A percentile compares a stretch with the other conserved stretches of the same genome.
Evolutionary conservation across 2,329 filamentous ascomycete genomes (phyloP).

Genomic region (Penicillium expansum): DNA sequence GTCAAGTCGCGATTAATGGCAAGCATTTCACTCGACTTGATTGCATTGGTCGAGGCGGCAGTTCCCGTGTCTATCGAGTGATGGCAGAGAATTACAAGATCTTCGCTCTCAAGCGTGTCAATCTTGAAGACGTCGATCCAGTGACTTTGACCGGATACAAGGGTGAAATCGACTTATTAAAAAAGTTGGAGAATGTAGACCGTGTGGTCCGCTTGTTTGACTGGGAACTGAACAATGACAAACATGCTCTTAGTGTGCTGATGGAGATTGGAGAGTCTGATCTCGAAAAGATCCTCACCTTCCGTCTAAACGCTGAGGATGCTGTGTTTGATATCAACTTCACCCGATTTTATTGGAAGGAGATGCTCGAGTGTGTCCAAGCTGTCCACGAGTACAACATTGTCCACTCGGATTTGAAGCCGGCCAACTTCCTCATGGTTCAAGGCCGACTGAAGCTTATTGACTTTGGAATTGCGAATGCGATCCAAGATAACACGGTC

Average conservation of each 20-base stretch:
- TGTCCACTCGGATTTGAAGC: conserved; percentile 95
- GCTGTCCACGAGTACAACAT: conserved; percentile 87
- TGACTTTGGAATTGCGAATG: conserved; percentile 97
- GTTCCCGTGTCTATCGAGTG: conserved; percentile 90
- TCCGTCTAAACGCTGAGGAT: conserved; percentile 68
- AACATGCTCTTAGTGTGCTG: conserved; percentile 81
- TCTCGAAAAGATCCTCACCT: conserved; percentile 77
- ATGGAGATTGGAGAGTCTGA: conserved; percentile 98
- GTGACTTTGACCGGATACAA: conserved; percentile 81
- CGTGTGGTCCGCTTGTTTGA: conserved; percentile 88
- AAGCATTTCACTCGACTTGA: conserved; percentile 88
- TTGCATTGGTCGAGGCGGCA: conserved; percentile 86
- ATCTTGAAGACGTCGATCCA: conserved; percentile 85
- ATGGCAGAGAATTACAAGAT: conserved; percentile 97
- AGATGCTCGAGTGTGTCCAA: conserved; percentile 95
- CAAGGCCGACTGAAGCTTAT: conserved; percentile 90
- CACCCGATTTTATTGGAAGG: conserved; percentile 97
- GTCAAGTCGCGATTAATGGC: conserved; percentile 83
- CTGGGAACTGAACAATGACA: conserved; percentile 90
- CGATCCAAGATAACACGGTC: conserved; percentile 94
- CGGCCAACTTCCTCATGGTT: conserved; percentile 93
- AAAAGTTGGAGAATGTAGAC: conserved; percentile 77
- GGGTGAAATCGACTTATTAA: conserved; percentile 89
- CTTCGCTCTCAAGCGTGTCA: conserved; percentile 89
- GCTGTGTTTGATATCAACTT: conserved; percentile 82